Base-by-base conservation (phyloP, 1,284 basidiomycete species). In the Mixia osmundae region DNA sequence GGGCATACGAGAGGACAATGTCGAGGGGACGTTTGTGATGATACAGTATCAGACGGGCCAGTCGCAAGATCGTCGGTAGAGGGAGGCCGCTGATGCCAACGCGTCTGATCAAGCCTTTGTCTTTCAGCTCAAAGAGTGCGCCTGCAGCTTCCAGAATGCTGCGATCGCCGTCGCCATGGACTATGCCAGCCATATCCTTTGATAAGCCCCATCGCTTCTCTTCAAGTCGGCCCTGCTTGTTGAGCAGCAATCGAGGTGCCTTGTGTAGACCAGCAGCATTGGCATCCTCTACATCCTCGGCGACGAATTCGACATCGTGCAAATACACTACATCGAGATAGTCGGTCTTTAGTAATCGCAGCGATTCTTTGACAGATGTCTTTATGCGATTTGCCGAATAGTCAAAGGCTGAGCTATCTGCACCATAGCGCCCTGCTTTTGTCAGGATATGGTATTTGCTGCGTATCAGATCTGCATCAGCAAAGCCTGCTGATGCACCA, bases 221-320 rank as follows among this genome's bases (percentile, higher is more conserved):
- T 36, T 18, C 52, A 28, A 45, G 44, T n/a, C n/a, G n/a, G n/a
- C n/a, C n/a, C n/a, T n/a, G n/a, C 37, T 41, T 38, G 25, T 41
- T 41, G 9, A 35, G 25, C 4, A 6, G 38, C 39, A 2, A 40
- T 41, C n/a, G n/a, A 28, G 37, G 39, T 14, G 22, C 44, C 57
- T 45, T 22, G 30, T 43, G 36, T 28, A 50, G 44, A 2, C 30
- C 30, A 15, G 6, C 25, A 16, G 25, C 30, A 27, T 30, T 26
- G 4, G 39, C 28, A 11, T 30, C 21, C 12, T 36, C 39, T 5
- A 72, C 61, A 32, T 60, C 54, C 2, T 70, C 65, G 18, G 68
- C 67, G 10, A 91, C 69, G 50, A 76, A 94, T 59, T 97, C 89
- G 40, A 78, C 67, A 54, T 95, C 89, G 54, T 97, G 89, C 25